Evolutionary conservation across 2,329 filamentous ascomycete species (phyloP), one percentile per base, ranked within the genome.

Genomic region (Ophiocordyceps polyrhachis-furcata): DNA sequence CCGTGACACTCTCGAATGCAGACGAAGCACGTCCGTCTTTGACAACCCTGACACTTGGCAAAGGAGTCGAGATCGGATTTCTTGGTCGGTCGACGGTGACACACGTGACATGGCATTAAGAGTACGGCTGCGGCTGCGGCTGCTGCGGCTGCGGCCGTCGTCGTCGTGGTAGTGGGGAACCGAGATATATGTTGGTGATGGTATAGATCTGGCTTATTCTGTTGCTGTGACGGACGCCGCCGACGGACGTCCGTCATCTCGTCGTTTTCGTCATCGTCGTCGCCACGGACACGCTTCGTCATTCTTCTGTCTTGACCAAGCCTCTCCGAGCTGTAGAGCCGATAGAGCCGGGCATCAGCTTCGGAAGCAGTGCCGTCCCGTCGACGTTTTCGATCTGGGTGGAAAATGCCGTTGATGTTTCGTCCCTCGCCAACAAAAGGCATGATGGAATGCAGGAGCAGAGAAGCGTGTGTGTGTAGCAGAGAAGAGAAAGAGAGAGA

Each of bases 1-100:
- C 73, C 72, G 13, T 70, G 62, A 51, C 80, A 84, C 50, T 74
- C 64, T 23, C 80, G 64, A 41, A 81, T 71, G 56, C 80, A 84
- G n/a, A 84, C 67, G 53, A 73, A 83, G 56, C 80, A 84, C 0
- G 79, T 74, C 40, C 77, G 67, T 49, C 71, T 63, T 11, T 68
- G 65, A 54, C 80, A 84, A 14, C 72, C 69, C 50, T 72, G 63
- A 56, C 80, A 84, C 52, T 76, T 67, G 42, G 76, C 71, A 54
- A 76, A 83, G 11, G 72, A 74, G 56, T 81, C 77, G 31, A 83
- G 67, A 46, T 83, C 77, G 6, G 68, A 69, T 55, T 74, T 80
- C 51, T 75, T 75, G 44, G 69, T 78, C 1, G 80, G 80, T 45
- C 71, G 71, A 40, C 76, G 71, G 52, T 73, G 71, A 65, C 80